A percentile compares a stretch with the other conserved stretches of the same genome.
phyloP scores from a whole-genome alignment of 2,329 filamentous ascomycete species.

The Nothopassalora personata region DNA sequence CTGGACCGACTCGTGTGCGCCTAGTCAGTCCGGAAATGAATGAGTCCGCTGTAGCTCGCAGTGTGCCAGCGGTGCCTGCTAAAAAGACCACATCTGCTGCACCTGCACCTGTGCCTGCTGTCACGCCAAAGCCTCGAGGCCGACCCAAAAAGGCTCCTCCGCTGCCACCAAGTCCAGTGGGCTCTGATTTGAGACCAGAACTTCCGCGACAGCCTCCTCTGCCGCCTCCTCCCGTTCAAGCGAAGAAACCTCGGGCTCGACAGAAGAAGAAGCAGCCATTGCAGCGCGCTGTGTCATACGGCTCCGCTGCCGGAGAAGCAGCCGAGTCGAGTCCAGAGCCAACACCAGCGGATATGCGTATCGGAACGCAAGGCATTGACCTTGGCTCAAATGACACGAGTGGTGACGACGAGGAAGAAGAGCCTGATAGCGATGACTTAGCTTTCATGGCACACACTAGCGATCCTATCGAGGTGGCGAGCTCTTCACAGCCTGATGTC shows the following conservation, averaged over 20 bases:
- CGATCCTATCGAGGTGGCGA: constrained; percentile 32
- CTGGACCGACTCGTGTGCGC: constrained; percentile 13
- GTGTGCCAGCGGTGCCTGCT: neutral
- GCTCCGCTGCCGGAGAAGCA: constrained; percentile 32
- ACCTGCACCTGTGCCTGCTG: neutral
- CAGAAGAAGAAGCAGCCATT: constrained; percentile 19
- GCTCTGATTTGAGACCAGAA: constrained; percentile 12
- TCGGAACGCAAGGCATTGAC: constrained; percentile 34
- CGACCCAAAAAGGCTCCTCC: neutral
- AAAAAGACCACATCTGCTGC: neutral
- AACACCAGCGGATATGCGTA: constrained; percentile 32
- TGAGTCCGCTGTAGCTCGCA: neutral
- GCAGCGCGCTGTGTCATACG: constrained; percentile 20
- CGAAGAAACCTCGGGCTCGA: constrained; percentile 16
- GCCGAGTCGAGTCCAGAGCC: constrained; percentile 31
- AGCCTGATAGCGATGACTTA: constrained; percentile 42
- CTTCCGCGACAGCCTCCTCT: neutral
- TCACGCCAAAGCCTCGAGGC: neutral
- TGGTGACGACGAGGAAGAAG: constrained; percentile 40
- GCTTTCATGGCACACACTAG: constrained; percentile 45
- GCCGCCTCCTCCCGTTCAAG: neutral
- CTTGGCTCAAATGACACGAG: constrained; percentile 43
- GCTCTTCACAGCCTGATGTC: constrained; percentile 24
- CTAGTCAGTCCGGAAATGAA: constrained; percentile 10
- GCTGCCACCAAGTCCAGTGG: neutral